Conservation (phyloP, 1,139 yeast species). For the Debaryomyces singareniensis region DNA sequence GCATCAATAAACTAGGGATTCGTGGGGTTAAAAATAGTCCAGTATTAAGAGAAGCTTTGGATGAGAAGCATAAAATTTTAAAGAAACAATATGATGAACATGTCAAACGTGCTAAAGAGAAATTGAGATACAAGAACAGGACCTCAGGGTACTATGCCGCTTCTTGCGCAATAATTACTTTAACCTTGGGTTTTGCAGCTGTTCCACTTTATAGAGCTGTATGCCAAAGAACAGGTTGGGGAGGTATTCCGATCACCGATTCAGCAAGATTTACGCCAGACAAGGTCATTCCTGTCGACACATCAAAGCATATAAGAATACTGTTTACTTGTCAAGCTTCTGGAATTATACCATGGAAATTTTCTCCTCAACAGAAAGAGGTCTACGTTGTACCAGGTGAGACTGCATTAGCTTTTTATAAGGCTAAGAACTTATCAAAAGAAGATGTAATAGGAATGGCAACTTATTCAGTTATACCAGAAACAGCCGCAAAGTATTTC, state of each 20-base stretch:
- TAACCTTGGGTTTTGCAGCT: conserved; percentile 83
- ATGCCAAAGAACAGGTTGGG: conserved; percentile 95
- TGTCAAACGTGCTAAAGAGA: conserved; percentile 12
- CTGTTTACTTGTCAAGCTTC: conserved; percentile 91
- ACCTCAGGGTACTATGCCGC: conserved; percentile 69
- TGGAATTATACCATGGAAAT: conserved; percentile 90
- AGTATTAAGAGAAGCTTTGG: not conserved
- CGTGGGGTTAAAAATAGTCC: conserved; percentile 1
- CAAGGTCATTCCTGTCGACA: conserved; percentile 80
- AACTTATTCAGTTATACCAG: conserved; percentile 93
- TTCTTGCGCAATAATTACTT: conserved; percentile 63
- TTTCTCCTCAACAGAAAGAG: conserved; percentile 90
- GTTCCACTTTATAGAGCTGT: conserved; percentile 90
- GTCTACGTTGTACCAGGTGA: conserved; percentile 96
- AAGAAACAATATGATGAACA: not conserved
- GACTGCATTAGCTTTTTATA: conserved; percentile 93
- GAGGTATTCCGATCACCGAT: conserved; percentile 93
- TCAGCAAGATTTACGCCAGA: conserved; percentile 75
- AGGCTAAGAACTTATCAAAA: conserved; percentile 79
- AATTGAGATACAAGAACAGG: conserved; percentile 26
- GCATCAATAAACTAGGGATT: too few relatives aligned
- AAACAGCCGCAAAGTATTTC: conserved; percentile 92
- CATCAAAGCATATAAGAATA: conserved; percentile 72
- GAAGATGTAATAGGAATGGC: conserved; percentile 98
- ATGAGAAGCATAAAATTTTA: not conserved